A percentile compares a stretch with the other conserved stretches of the same genome.
phyloP scores from a whole-genome alignment of 2,329 filamentous ascomycete species.

The Aspergillus intermedius region DNA sequence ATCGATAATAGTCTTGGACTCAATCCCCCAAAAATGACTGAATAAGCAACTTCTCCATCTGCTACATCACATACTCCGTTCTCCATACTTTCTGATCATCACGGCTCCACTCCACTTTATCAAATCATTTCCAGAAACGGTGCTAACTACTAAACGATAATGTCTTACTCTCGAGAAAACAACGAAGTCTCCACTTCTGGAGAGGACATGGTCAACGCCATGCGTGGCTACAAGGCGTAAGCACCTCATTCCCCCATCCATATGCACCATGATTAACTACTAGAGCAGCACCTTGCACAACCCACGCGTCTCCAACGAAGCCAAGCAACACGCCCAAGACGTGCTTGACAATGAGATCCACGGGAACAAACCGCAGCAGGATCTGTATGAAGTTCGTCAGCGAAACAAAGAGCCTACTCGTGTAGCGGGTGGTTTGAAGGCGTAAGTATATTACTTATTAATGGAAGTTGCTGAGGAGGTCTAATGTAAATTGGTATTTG shows the following conservation, averaged over 20 bases:
- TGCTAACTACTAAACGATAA: background rate
- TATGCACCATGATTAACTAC: background rate
- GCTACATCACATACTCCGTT: background rate
- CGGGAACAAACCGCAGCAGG: slow-evolving; percentile 11
- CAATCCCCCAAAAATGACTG: background rate
- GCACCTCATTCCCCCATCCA: background rate
- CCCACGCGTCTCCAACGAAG: slow-evolving; percentile 16
- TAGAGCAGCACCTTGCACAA: slow-evolving; percentile 9
- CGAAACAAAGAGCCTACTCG: slow-evolving; percentile 9
- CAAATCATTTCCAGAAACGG: background rate
- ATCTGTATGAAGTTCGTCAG: slow-evolving; percentile 4
- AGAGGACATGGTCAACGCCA: slow-evolving; percentile 13
- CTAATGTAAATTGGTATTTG: background rate
- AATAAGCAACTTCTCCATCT: background rate
- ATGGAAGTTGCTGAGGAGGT: no score
- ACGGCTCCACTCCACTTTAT: background rate
- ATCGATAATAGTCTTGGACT: background rate
- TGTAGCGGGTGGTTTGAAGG: slow-evolving; percentile 12
- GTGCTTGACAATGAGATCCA: slow-evolving; percentile 15
- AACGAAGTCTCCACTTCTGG: slow-evolving; percentile 7
- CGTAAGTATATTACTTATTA: slow-evolving; percentile 7
- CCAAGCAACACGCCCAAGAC: slow-evolving; percentile 20
- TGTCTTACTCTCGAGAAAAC: slow-evolving; percentile 8
- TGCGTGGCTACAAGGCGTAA: slow-evolving; percentile 17
- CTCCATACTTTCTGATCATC: background rate